Percentiles rank a stretch among this genome's conserved stretches.
These are phyloP conservation scores for Dorcoceras hygrometricum DNA, from an alignment of 257 asterid genomes.

Conservation along the genomic window DNA sequence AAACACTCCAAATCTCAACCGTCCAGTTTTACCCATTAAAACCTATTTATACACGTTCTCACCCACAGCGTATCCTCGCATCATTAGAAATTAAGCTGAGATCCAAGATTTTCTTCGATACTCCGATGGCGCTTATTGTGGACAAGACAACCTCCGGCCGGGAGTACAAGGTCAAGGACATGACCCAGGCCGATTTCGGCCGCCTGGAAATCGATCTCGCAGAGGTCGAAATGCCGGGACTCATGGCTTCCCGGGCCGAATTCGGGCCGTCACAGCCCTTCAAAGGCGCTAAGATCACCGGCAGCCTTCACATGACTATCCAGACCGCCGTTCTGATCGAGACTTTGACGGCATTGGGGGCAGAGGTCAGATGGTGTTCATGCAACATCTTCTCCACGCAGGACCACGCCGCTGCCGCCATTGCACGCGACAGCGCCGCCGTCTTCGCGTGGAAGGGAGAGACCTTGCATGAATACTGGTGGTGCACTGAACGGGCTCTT, in stretches of 20 bases:
- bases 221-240: conserved; percentile 87
- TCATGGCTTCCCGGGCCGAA: conserved; percentile 69
- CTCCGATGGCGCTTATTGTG: conserved; percentile 60
- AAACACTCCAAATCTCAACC: conserved; percentile 42
- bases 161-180: conserved; percentile 87
- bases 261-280: conserved; percentile 77
- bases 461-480: conserved; percentile 90
- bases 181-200: conserved; percentile 91
- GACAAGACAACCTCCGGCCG: conserved; percentile 80
- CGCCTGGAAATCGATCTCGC: conserved; percentile 84
- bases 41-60: conserved; percentile 30
- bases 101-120: neutral
- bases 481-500: conserved; percentile 89
- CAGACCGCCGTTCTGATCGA: conserved; percentile 83
- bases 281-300: conserved; percentile 73
- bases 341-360: conserved; percentile 75
- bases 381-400: conserved; percentile 90
- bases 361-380: conserved; percentile 92
- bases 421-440: conserved; percentile 84
- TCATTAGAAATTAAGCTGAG: neutral
- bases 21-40: conserved; percentile 22
- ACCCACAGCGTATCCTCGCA: neutral
- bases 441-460: conserved; percentile 94
- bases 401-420: conserved; percentile 87
- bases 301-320: conserved; percentile 83